phyloP scores from a whole-genome alignment of 495 filamentous ascomycete species.

The Filosporella fistucella region DNA sequence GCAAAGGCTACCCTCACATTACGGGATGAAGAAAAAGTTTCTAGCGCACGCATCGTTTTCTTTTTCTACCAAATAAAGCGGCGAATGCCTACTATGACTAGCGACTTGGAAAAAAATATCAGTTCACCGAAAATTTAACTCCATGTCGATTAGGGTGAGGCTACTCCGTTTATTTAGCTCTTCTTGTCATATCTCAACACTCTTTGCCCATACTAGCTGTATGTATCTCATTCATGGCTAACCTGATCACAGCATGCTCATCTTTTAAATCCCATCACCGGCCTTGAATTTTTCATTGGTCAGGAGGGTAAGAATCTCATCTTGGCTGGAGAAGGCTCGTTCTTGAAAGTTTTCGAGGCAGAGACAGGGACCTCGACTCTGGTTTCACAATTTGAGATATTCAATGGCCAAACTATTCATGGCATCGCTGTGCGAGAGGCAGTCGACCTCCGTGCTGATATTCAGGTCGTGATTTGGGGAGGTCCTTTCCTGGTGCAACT shows the following conservation, averaged over 20 bases:
- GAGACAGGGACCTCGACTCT: slow-evolving; percentile 28
- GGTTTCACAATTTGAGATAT: slow-evolving; percentile 41
- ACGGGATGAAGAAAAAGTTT: no score
- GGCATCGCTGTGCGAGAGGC: slow-evolving; percentile 47
- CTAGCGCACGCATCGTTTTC: no score
- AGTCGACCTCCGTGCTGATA: not conserved
- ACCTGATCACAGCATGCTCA: slow-evolving; percentile 23
- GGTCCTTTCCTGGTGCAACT: slow-evolving; percentile 27
- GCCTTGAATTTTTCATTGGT: slow-evolving; percentile 41
- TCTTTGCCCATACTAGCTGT: no score
- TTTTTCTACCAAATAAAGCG: no score
- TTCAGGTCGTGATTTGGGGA: slow-evolving; percentile 51
- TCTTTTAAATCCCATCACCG: slow-evolving; percentile 52
- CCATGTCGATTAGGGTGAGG: no score
- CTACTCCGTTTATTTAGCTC: no score
- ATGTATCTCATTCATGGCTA: no score
- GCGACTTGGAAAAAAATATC: no score
- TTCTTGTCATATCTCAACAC: no score
- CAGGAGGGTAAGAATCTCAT: slow-evolving; percentile 37
- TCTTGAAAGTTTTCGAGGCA: slow-evolving; percentile 56
- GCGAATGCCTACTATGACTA: no score
- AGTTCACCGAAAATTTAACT: no score
- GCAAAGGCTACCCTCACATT: no score
- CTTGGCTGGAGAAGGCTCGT: slow-evolving; percentile 70
- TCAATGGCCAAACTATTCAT: slow-evolving; percentile 62